Conservation (phyloP, 331 rosid species). For the Pyrus hybrid region DNA sequence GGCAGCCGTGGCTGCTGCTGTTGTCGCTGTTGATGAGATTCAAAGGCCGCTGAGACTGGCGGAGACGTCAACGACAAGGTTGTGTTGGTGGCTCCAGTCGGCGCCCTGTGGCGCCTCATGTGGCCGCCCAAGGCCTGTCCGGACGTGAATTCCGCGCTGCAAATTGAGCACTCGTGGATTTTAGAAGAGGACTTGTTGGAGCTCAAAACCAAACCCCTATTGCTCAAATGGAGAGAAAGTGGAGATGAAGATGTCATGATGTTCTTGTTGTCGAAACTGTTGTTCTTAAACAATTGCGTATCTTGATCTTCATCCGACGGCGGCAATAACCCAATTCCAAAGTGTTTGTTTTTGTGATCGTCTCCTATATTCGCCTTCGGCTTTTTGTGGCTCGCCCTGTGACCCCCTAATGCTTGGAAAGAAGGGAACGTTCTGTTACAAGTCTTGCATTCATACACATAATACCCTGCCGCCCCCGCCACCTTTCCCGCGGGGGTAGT, state of each 20-base stretch:
- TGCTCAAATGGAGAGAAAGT: slow-evolving; percentile 39
- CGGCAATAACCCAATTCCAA: slow-evolving; percentile 6
- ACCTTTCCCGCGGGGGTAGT: slow-evolving; percentile 17
- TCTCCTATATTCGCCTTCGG: slow-evolving; percentile 29
- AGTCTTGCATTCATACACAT: slow-evolving; percentile 74
- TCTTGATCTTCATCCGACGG: slow-evolving; percentile 47
- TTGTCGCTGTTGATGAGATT: slow-evolving; percentile 4
- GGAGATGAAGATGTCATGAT: slow-evolving; percentile 1
- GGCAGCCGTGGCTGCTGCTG: slow-evolving; percentile 1
- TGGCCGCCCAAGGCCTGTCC: slow-evolving; percentile 95
- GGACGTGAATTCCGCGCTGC: slow-evolving; percentile 79
- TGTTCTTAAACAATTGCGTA: slow-evolving; percentile 26
- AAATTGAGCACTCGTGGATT: slow-evolving; percentile 76
- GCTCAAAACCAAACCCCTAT: slow-evolving; percentile 23
- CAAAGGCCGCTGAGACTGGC: slow-evolving; percentile 5
- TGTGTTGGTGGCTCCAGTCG: slow-evolving; percentile 5
- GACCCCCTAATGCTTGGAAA: slow-evolving; percentile 85
- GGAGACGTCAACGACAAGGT: slow-evolving; percentile 33
- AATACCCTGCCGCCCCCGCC: slow-evolving; percentile 29
- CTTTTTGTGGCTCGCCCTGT: slow-evolving; percentile 85
- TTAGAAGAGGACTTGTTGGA: slow-evolving; percentile 24
- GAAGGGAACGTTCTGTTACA: slow-evolving; percentile 74
- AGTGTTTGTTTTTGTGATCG: slow-evolving; percentile 9
- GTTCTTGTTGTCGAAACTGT: not conserved
- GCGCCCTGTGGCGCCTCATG: slow-evolving; percentile 75